These are phyloP conservation scores for Phytopythium aichiense DNA, from an alignment of 352 stramenopile species.

Conservation along the genomic window DNA sequence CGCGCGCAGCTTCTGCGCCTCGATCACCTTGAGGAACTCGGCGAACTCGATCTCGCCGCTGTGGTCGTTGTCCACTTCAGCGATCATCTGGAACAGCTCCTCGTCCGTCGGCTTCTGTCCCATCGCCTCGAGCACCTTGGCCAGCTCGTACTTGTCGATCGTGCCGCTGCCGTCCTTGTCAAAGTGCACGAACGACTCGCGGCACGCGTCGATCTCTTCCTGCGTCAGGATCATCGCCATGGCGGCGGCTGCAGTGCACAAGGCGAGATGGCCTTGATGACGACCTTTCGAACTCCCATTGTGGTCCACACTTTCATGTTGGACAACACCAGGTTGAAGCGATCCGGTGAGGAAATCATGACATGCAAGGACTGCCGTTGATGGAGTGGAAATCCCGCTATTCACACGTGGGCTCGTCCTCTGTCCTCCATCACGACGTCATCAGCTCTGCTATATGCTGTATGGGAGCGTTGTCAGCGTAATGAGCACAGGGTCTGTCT, in stretches of 20 bases:
- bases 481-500: too few species aligned
- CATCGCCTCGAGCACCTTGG: slow-evolving; percentile 96
- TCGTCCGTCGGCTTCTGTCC: slow-evolving; percentile 96
- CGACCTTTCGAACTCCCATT: neutral
- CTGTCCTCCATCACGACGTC: neutral
- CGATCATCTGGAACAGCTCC: slow-evolving; percentile 97
- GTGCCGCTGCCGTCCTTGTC: slow-evolving; percentile 94
- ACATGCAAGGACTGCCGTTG: neutral
- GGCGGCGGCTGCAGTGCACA: neutral
- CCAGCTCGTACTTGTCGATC: slow-evolving; percentile 94
- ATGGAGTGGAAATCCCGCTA: neutral
- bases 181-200: slow-evolving; percentile 96
- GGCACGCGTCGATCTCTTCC: slow-evolving; percentile 95
- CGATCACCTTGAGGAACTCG: slow-evolving; percentile 97
- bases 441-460: neutral
- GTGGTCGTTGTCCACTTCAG: slow-evolving; percentile 91
- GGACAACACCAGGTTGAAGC: neutral
- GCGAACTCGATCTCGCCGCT: slow-evolving; percentile 96
- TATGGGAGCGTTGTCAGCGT: neutral
- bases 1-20: slow-evolving; percentile 94
- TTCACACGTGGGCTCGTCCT: neutral
- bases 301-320: neutral
- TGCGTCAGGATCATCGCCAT: slow-evolving; percentile 90
- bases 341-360: neutral
- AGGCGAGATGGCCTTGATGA: neutral